Conservation (phyloP, 2,329 filamentous ascomycete genomes). For the Aspergillus viridinutans region DNA sequence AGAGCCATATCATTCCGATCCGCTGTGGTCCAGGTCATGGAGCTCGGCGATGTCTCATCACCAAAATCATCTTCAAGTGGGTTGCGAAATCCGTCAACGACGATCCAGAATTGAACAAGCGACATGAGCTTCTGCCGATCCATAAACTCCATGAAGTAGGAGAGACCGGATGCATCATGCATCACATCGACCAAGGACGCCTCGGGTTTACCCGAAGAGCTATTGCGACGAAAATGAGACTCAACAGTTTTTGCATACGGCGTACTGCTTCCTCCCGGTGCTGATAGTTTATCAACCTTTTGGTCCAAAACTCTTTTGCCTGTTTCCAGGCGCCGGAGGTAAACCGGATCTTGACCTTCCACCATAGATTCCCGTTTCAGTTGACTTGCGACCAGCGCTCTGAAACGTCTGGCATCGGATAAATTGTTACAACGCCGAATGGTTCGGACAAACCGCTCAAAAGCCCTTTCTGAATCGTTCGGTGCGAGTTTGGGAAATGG, state of each 20-base stretch:
- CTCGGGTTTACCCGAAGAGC: constrained; percentile 64
- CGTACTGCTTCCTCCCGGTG: constrained; percentile 50
- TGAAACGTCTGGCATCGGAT: constrained; percentile 86
- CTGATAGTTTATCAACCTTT: constrained; percentile 75
- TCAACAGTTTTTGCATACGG: constrained; percentile 28
- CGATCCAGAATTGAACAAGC: constrained; percentile 95
- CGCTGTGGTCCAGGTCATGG: constrained; percentile 72
- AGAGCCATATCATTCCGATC: constrained; percentile 85
- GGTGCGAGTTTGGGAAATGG: constrained; percentile 75
- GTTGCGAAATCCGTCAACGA: constrained; percentile 93
- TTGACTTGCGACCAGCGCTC: constrained; percentile 89
- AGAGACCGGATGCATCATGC: constrained; percentile 82
- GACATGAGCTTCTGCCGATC: constrained; percentile 83
- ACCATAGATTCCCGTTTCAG: constrained; percentile 76
- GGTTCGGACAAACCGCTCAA: constrained; percentile 87
- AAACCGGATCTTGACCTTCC: constrained; percentile 77
- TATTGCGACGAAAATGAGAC: constrained; percentile 30
- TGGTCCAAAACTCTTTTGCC: constrained; percentile 86
- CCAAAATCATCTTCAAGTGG: constrained; percentile 82
- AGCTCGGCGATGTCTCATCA: constrained; percentile 60
- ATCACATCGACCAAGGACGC: constrained; percentile 80
- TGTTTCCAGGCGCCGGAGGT: constrained; percentile 84
- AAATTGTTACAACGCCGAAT: constrained; percentile 86
- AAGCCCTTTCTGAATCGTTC: constrained; percentile 83
- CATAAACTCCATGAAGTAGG: constrained; percentile 99